Conservation (phyloP, 2,329 filamentous ascomycete genomes). For the Domatiomyces globalis region DNA sequence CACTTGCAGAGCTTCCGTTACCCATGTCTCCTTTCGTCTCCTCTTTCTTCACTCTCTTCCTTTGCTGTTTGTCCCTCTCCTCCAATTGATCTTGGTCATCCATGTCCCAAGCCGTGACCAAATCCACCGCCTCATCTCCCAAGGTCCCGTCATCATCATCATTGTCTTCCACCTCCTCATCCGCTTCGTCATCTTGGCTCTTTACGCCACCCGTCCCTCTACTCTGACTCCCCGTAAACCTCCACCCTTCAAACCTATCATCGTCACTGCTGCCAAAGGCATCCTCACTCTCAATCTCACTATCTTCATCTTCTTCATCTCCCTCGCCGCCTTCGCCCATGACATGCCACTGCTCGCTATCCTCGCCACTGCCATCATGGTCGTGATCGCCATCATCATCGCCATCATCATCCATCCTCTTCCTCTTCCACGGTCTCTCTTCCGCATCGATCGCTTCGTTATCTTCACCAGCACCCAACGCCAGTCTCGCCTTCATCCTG, state of each 20-base stretch:
- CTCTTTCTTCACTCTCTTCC: conserved; percentile 22
- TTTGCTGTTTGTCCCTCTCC: conserved; percentile 21
- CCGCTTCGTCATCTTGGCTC: conserved; percentile 34
- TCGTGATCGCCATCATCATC: conserved; percentile 12
- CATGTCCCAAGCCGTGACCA: conserved; percentile 48
- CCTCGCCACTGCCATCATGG: conserved; percentile 60
- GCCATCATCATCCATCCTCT: conserved; percentile 13
- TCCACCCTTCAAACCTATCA: conserved; percentile 66
- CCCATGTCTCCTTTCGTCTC: conserved; percentile 26
- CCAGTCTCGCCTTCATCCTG: conserved; percentile 41
- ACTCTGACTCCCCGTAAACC: conserved; percentile 44
- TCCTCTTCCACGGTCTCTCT: conserved; percentile 20
- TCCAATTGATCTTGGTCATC: conserved; percentile 37
- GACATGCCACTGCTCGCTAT: conserved; percentile 72
- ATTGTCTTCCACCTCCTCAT: conserved; percentile 32
- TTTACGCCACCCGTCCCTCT: conserved; percentile 11
- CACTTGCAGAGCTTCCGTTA: conserved; percentile 36
- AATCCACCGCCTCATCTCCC: conserved; percentile 49
- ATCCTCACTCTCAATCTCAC: conserved; percentile 59
- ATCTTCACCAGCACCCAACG: conserved; percentile 40
- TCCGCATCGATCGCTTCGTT: conserved; percentile 24
- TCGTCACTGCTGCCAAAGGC: conserved; percentile 83
- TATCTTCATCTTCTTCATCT: conserved; percentile 52
- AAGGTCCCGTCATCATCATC: conserved; percentile 48
- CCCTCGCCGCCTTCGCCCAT: conserved; percentile 34